Evolutionary conservation across 768 basidiomycete species (phyloP).

Genomic region (Lactifluus echinatus): DNA sequence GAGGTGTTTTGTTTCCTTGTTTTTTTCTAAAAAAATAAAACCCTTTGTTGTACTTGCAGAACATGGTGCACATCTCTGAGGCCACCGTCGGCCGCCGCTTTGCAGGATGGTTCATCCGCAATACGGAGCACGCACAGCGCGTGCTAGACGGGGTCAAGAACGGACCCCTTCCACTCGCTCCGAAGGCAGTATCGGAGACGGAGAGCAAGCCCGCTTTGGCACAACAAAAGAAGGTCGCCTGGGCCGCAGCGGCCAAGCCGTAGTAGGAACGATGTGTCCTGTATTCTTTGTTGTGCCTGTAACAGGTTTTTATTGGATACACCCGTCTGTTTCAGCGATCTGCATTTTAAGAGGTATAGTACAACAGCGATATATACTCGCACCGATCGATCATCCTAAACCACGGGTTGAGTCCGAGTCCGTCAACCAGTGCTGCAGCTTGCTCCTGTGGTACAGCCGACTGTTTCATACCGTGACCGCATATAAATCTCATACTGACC

Average conservation of each 20-base stretch:
- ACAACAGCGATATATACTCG: no score
- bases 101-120: constrained; percentile 96
- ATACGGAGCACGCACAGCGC: constrained; percentile 85
- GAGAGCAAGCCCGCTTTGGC: constrained; percentile 10
- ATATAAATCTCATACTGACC: no score
- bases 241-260: constrained; percentile 2
- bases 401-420: no score
- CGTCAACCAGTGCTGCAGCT: no score
- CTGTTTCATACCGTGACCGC: no score
- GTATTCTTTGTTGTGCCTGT: no score
- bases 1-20: neutral
- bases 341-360: no score
- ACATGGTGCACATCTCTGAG: constrained; percentile 95
- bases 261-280: neutral
- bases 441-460: no score
- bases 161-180: constrained; percentile 39
- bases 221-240: constrained; percentile 19
- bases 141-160: constrained; percentile 71
- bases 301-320: no score
- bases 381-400: no score
- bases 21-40: neutral
- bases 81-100: constrained; percentile 89
- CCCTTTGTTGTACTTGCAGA: constrained; percentile 48
- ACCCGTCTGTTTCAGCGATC: no score
- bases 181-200: neutral